Base-by-base conservation (phyloP, 140 eudicot genomes). In the Bidens hawaiensis region DNA sequence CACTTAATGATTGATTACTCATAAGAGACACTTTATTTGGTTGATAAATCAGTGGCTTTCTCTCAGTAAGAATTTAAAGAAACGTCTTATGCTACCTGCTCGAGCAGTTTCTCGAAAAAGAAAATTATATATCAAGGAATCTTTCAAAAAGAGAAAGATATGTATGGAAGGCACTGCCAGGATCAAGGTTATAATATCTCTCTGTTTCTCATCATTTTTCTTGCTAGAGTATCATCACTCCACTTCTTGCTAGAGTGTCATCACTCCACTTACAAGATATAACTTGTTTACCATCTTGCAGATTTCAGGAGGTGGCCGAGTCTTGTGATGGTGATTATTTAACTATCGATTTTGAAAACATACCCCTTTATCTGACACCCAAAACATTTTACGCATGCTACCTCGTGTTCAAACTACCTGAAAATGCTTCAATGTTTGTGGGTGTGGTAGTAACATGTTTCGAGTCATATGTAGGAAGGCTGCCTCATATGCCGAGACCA, bases 401-500 rank as follows among this genome's bases (percentile, higher is more conserved):
- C 41, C 70, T 71, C n/a, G 33, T 71, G 22, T 71, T 38, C 64
- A 62, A 62, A 52, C 27, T 51, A 23, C 64, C 70, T 2, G 49
- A 27, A 16, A 21, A 62, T 4, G 17, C 34, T 10, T 52, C 50
- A 2, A 14, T 13, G 27, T 12, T 50, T 66, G 50, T 30, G 24
- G 62, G 48, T 34, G 4, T 59, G 1, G 13, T 59, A 9, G 5
- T 33, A 18, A 11, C 25, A 59, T 5, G 25, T 59, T 28, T 30
- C 36, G 21, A 25, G 40, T 14, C 33, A 27, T 40, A 11, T 24
- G 1, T 52, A 52, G 12, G 59, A 15, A n/a, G n/a, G n/a, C n/a
- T n/a, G n/a, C n/a, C 4, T 18, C 11, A 26, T 53, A 6, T 1
- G 19, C 40, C 40, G 5, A 11, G 1, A 11, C 40, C 40, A 12